Evolutionary conservation across 202 grass and related monocot genomes (phyloP).

Genomic region (Bolboschoenoplectus hybrid): DNA sequence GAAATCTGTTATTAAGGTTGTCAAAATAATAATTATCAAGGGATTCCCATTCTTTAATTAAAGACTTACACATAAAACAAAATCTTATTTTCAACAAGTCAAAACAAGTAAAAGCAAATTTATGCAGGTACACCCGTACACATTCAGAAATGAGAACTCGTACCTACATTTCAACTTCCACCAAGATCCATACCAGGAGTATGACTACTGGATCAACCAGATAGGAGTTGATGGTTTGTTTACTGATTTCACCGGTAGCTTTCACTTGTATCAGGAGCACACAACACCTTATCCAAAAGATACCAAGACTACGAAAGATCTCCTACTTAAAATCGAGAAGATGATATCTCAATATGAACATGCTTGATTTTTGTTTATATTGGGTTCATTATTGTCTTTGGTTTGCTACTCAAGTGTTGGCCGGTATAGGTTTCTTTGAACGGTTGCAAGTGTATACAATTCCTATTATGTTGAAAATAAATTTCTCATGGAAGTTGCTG

Average conservation of each 20-base stretch:
- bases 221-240: constrained; percentile 81
- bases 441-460: background rate
- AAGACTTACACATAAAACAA: background rate
- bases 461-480: background rate
- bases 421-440: background rate
- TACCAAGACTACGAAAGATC: constrained; percentile 39
- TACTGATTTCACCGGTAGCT: constrained; percentile 78
- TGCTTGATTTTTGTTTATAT: constrained; percentile 38
- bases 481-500: background rate
- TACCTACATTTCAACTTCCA: constrained; percentile 83
- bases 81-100: background rate
- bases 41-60: background rate
- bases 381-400: background rate
- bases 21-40: background rate
- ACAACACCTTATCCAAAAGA: constrained; percentile 41
- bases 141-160: constrained; percentile 82
- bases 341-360: constrained; percentile 65
- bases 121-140: constrained; percentile 80
- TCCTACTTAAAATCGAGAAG: constrained; percentile 63
- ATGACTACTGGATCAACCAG: constrained; percentile 73
- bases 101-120: background rate
- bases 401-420: background rate
- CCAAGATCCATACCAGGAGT: constrained; percentile 74
- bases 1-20: too few relatives aligned
- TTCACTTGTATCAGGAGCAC: constrained; percentile 68